These are phyloP conservation scores for Claviceps citrina DNA, from an alignment of 2,329 filamentous ascomycete genomes.

Conservation along the genomic window DNA sequence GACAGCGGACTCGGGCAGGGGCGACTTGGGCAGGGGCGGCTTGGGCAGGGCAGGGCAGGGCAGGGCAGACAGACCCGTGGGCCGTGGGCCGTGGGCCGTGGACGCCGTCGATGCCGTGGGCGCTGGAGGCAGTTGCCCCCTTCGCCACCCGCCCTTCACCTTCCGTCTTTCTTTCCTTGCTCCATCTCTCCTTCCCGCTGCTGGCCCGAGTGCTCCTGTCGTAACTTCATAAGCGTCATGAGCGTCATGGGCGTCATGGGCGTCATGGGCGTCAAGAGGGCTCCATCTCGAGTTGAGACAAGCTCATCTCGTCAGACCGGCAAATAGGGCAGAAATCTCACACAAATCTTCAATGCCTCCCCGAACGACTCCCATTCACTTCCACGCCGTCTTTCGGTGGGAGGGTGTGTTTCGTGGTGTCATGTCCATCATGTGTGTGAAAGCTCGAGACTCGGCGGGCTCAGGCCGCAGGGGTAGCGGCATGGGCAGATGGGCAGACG, in stretches of 20 bases:
- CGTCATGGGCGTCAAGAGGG: not conserved
- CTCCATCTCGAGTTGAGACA: slow-evolving; percentile 1
- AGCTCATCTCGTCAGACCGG: not conserved
- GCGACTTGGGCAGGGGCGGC: too few relatives aligned
- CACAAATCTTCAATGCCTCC: slow-evolving; percentile 2
- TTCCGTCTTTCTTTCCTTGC: not conserved
- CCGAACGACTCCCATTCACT: slow-evolving; percentile 1
- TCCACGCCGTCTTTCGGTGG: not conserved
- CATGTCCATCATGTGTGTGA: not conserved
- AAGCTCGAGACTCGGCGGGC: not conserved
- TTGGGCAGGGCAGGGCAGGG: too few relatives aligned
- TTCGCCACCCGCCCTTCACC: not conserved
- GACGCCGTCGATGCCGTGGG: too few relatives aligned
- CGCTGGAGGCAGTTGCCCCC: too few relatives aligned
- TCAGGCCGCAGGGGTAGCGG: not conserved
- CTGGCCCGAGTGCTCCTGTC: not conserved
- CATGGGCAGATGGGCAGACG: not conserved
- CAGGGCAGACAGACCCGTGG: too few relatives aligned
- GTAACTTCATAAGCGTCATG: too few relatives aligned
- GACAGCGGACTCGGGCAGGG: not conserved
- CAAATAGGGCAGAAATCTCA: not conserved
- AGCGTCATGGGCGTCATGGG: too few relatives aligned
- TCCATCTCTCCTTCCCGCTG: not conserved
- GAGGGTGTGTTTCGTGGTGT: too few relatives aligned
- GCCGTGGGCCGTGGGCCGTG: too few relatives aligned